These are phyloP conservation scores for Sclerotinia nivalis DNA, from an alignment of 2,329 filamentous ascomycete genomes.

Conservation along the genomic window DNA sequence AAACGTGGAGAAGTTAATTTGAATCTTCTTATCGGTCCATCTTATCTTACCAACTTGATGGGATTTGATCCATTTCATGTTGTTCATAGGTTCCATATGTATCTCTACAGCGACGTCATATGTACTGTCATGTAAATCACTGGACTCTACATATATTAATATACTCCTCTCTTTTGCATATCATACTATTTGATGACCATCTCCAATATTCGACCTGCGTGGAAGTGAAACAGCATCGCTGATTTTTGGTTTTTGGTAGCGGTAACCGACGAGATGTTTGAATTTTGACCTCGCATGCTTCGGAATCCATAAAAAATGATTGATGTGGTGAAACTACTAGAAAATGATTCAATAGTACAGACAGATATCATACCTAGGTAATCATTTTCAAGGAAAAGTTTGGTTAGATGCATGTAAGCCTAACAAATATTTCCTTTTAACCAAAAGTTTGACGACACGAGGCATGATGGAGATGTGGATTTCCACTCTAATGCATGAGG, in stretches of 20 bases:
- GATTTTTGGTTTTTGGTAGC: not conserved
- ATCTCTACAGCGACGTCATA: not conserved
- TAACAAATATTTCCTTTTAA: constrained; percentile 8
- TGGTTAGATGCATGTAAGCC: constrained; percentile 15
- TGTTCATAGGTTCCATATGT: not conserved
- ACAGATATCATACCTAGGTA: not conserved
- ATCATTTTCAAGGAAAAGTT: constrained; percentile 20
- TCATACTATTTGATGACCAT: not conserved
- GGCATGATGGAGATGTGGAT: constrained; percentile 11
- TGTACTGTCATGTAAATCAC: constrained; percentile 11
- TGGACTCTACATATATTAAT: constrained; percentile 11
- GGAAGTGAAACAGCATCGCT: not conserved
- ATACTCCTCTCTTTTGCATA: constrained; percentile 10
- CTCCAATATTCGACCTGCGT: not conserved
- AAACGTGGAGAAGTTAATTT: constrained; percentile 23
- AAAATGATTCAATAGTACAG: constrained; percentile 22
- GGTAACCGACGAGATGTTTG: not conserved
- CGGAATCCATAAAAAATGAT: not conserved
- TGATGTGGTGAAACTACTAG: not conserved
- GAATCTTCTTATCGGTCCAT: constrained; percentile 13
- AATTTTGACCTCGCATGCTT: constrained; percentile 13
- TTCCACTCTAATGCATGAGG: constrained; percentile 16
- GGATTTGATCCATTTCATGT: not conserved
- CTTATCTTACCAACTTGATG: constrained; percentile 20
- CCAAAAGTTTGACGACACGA: constrained; percentile 25